Percentiles rank a stretch among this genome's conserved stretches.
Evolutionary conservation across 179 eudicot species (phyloP).

Genomic region (Nepenthes alata): DNA sequence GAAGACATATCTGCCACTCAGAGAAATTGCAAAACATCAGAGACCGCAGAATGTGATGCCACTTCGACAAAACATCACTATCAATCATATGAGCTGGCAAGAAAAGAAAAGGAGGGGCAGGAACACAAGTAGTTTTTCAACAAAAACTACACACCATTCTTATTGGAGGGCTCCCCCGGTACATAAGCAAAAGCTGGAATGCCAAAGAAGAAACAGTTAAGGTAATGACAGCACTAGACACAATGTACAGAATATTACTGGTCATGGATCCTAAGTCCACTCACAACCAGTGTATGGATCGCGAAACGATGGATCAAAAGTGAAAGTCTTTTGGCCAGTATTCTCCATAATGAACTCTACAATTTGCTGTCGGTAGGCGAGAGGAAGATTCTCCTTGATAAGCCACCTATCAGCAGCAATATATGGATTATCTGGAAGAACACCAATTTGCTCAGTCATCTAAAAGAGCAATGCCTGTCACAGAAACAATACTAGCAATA

Average conservation of each 20-base stretch:
- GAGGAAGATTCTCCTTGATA: slow-evolving; percentile 79
- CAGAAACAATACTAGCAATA: too few species aligned
- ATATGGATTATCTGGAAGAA: slow-evolving; percentile 71
- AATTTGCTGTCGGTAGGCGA: slow-evolving; percentile 82
- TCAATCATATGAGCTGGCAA: too few species aligned
- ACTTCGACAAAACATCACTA: too few species aligned
- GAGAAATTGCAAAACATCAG: slow-evolving; percentile 12
- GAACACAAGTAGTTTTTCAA: neutral
- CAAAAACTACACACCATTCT: slow-evolving; percentile 27
- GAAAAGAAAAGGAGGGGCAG: too few species aligned
- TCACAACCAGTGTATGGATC: slow-evolving; percentile 97
- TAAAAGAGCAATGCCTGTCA: neutral
- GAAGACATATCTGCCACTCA: slow-evolving; percentile 34
- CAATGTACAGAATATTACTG: neutral
- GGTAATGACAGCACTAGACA: neutral
- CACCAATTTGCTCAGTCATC: slow-evolving; percentile 3
- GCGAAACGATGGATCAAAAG: slow-evolving; percentile 71
- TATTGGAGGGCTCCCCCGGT: slow-evolving; percentile 59
- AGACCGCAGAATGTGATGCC: too few species aligned
- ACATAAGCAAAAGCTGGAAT: slow-evolving; percentile 85
- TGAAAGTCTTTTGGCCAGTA: slow-evolving; percentile 61
- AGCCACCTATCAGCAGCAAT: slow-evolving; percentile 95
- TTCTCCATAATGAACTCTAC: slow-evolving; percentile 81
- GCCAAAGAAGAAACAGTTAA: slow-evolving; percentile 5
- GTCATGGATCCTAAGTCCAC: slow-evolving; percentile 9